A percentile compares a stretch with the other conserved stretches of the same genome.
phyloP scores from a whole-genome alignment of 2,329 filamentous ascomycete species.

The Monosporascus cannonballus region DNA sequence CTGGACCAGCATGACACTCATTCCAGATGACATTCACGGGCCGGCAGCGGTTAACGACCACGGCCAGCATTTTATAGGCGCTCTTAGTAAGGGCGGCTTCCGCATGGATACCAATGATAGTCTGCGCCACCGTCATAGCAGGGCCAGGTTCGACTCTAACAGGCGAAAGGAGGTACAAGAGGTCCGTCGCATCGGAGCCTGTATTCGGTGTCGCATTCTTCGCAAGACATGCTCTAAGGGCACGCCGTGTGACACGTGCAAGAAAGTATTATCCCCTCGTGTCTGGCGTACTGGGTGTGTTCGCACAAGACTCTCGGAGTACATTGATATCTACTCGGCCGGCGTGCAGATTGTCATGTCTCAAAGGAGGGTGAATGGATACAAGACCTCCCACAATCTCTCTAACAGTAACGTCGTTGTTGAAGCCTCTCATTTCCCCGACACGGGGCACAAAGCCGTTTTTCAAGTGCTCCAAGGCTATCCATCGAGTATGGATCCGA shows the following conservation, averaged over 20 bases:
- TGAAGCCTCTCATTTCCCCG: constrained; percentile 55
- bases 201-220: constrained; percentile 59
- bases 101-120: constrained; percentile 43
- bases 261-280: constrained; percentile 55
- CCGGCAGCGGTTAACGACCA: constrained; percentile 25
- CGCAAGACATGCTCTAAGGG: constrained; percentile 62
- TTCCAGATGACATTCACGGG: constrained; percentile 23
- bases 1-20: constrained; percentile 27
- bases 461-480: constrained; percentile 36
- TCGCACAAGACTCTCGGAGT: constrained; percentile 54
- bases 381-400: constrained; percentile 45
- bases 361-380: constrained; percentile 50
- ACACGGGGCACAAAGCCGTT: constrained; percentile 36
- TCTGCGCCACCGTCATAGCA: constrained; percentile 42
- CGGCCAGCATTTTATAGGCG: constrained; percentile 19
- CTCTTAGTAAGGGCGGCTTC: constrained; percentile 40
- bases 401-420: constrained; percentile 44
- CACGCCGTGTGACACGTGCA: constrained; percentile 56
- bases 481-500: constrained; percentile 24
- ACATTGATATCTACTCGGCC: constrained; percentile 57
- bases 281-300: constrained; percentile 62
- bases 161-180: constrained; percentile 61
- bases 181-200: constrained; percentile 59
- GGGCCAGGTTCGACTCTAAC: constrained; percentile 50
- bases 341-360: constrained; percentile 58